Evolutionary conservation across 2,329 filamentous ascomycete genomes (phyloP), one percentile per base, ranked within the genome.

Genomic region (Penicillium sp.): DNA sequence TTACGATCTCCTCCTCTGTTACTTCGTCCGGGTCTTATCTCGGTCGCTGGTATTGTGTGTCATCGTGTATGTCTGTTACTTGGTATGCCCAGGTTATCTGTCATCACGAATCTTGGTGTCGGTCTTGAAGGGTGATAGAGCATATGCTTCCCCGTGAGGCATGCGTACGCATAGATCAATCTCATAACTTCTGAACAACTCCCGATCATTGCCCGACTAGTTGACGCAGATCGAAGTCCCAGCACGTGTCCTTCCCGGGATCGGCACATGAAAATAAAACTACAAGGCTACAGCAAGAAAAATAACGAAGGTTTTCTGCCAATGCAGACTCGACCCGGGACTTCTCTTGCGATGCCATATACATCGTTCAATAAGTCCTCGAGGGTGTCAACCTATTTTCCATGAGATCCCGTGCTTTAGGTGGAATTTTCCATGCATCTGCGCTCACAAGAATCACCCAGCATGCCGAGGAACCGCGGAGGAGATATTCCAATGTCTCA

Each of bases 1-100:
- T 69, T 66, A 69, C 61, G 66, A 70, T 66, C 52, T 62, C 46
- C 62, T 52, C 51, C 49, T 45, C 25, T 48, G 25, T 11, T 42
- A 1, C 8, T 49, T 45, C 16, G 26, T n/a, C 16, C 22, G 11
- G 14, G 14, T 51, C 19, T 35, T 25, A 7, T 14, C n/a, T 49
- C 25, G 8, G 26, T 48, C 14, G 33, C 30, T 37, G 25, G 13
- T 6, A 33, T 33, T 35, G 13, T 28, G 43, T 25, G 13, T 37
- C n/a, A 22, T 38, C 16, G 19, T 52, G 37, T 25, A 10, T 28
- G 11, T 48, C 26, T 11, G 6, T 48, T 25, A 6, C 26, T 26
- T 7, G 13, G 43, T 28, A 46, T 6, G 19, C 43, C 13, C 14
- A 1, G 43, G 6, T 28, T 6, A 13, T 16, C 43, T 13, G 14